phyloP scores from a whole-genome alignment of 305 asterid genomes.

The Fraxinus velutina region DNA sequence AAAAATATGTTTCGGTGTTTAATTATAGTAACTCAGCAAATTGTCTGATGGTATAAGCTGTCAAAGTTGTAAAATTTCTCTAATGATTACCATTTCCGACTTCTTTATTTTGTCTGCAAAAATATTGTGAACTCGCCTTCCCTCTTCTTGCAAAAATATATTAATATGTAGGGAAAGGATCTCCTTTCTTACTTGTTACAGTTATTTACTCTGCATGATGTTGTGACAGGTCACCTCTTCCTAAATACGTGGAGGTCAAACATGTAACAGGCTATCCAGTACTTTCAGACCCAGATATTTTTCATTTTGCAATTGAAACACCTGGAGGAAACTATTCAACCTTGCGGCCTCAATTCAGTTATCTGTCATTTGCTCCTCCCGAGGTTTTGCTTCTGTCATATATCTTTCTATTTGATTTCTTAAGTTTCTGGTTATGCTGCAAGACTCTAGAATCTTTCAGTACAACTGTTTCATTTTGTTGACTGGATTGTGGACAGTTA shows the following conservation, averaged over 20 bases:
- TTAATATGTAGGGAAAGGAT: not conserved
- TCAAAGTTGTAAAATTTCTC: not conserved
- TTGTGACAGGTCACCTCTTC: constrained; percentile 67
- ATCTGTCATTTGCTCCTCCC: constrained; percentile 88
- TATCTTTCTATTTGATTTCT: constrained; percentile 1
- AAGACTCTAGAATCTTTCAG: not conserved
- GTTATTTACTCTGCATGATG: constrained; percentile 10
- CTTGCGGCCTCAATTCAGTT: constrained; percentile 39
- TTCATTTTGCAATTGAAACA: constrained; percentile 46
- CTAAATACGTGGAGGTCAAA: constrained; percentile 48
- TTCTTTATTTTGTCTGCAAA: not conserved
- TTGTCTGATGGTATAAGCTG: not conserved
- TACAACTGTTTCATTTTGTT: not conserved
- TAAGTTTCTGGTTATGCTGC: not conserved
- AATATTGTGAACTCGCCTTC: not conserved
- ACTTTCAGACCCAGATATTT: constrained; percentile 55
- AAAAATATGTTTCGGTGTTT: not conserved
- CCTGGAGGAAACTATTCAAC: constrained; percentile 49
- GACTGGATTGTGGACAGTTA: not conserved
- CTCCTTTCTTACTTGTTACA: not conserved
- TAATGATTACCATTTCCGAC: not conserved
- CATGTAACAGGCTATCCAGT: constrained; percentile 68
- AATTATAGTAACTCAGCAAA: not conserved
- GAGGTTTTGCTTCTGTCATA: constrained; percentile 51
- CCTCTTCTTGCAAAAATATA: not conserved